A percentile compares a stretch with the other conserved stretches of the same genome.
These are phyloP conservation scores for Fusarium euwallaceae DNA, from an alignment of 2,329 filamentous ascomycete genomes.

Conservation along the genomic window DNA sequence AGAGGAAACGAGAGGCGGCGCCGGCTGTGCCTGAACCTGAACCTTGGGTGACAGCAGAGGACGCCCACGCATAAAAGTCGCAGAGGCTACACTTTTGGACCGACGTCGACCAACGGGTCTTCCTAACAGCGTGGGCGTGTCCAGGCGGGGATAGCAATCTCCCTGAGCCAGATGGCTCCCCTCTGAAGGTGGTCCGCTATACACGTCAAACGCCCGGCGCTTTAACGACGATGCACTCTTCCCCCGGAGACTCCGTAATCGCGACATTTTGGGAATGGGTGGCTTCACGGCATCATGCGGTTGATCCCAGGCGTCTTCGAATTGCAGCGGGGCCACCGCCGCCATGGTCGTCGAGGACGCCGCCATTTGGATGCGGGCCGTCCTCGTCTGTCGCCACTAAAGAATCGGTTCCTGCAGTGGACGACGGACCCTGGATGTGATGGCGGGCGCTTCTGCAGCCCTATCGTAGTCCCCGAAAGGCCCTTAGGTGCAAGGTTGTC, in stretches of 20 bases:
- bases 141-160: conserved; percentile 43
- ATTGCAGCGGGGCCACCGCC: conserved; percentile 24
- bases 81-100: conserved; percentile 45
- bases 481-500: conserved; percentile 29
- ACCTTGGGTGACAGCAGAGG: conserved; percentile 9
- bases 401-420: conserved; percentile 38
- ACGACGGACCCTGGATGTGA: conserved; percentile 24
- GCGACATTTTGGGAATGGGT: conserved; percentile 44
- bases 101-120: conserved; percentile 28
- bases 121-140: conserved; percentile 33
- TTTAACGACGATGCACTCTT: conserved; percentile 52
- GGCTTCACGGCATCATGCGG: conserved; percentile 30
- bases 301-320: conserved; percentile 30
- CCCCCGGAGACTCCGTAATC: conserved; percentile 51
- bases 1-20: conserved; percentile 26
- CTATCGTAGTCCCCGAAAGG: conserved; percentile 31
- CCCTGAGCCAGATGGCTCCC: conserved; percentile 29
- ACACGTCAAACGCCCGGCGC: conserved; percentile 49
- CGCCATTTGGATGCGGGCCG: conserved; percentile 26
- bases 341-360: conserved; percentile 20
- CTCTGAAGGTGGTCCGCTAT: conserved; percentile 20
- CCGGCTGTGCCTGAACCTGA: conserved; percentile 4
- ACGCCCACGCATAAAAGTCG: conserved; percentile 19
- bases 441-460: conserved; percentile 35
- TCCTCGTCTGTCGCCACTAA: conserved; percentile 21